Evolutionary conservation across 257 asterid species (phyloP).

Genomic region (Solanum pimpinellifolium): DNA sequence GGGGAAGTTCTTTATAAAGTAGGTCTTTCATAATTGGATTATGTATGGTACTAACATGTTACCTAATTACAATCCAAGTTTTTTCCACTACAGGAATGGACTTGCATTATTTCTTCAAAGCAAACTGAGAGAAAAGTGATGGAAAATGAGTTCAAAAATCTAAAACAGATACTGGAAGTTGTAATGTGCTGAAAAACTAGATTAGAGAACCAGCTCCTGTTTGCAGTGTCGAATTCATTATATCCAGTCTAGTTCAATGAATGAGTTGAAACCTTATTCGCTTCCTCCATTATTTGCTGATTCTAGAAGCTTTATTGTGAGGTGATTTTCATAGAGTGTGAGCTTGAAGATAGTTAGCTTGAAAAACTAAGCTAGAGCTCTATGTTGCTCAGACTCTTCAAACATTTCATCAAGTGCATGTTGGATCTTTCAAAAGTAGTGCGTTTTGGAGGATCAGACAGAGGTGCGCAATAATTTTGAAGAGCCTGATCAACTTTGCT

Average conservation of each 20-base stretch:
- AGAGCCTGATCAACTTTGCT: background rate
- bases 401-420: too few relatives aligned
- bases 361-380: background rate
- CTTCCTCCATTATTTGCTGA: background rate
- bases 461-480: too few relatives aligned
- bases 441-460: too few relatives aligned
- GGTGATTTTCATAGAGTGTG: background rate
- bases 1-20: background rate
- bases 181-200: background rate
- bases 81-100: background rate
- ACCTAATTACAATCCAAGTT: background rate
- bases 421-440: too few relatives aligned
- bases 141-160: background rate
- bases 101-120: background rate
- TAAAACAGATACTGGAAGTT: background rate
- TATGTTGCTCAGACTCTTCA: too few relatives aligned
- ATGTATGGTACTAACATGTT: background rate
- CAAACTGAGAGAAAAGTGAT: background rate
- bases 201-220: background rate
- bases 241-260: background rate
- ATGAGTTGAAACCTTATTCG: background rate
- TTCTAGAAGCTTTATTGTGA: background rate
- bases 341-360: background rate
- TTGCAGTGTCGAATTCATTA: background rate
- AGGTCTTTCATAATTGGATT: background rate